These are phyloP conservation scores for Lenwebbia sp. DNA, from an alignment of 345 rosid genomes.

Conservation along the genomic window DNA sequence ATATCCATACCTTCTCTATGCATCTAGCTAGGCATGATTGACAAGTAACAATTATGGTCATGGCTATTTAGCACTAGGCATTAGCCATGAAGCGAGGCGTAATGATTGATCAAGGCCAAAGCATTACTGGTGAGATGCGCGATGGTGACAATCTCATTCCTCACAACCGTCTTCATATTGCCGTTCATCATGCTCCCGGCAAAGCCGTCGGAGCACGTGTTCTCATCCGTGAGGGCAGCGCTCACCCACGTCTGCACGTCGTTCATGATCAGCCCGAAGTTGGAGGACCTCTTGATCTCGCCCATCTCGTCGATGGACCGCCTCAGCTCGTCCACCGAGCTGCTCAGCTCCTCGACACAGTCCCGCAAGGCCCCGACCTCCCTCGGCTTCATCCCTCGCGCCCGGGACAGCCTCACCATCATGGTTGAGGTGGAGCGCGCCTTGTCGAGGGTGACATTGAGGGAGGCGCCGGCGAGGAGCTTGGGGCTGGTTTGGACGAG, in stretches of 20 bases:
- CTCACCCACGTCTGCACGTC: constrained; percentile 28
- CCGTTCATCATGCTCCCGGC: constrained; percentile 12
- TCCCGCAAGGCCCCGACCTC: constrained; percentile 22
- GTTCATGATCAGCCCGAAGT: constrained; percentile 11
- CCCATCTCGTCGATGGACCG: constrained; percentile 13
- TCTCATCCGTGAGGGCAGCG: constrained; percentile 34
- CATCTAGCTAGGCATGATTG: not conserved
- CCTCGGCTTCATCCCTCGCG: constrained; percentile 3
- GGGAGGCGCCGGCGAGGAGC: constrained; percentile 19
- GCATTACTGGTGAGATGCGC: constrained; percentile 26
- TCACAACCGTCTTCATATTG: not conserved
- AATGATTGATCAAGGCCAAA: constrained; percentile 14
- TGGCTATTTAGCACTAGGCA: not conserved
- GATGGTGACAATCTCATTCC: constrained; percentile 2
- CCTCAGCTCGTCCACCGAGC: constrained; percentile 8
- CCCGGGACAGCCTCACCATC: constrained; percentile 7
- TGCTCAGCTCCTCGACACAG: constrained; percentile 19
- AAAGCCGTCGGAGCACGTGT: constrained; percentile 29
- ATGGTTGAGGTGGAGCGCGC: constrained; percentile 4
- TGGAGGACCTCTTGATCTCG: not conserved
- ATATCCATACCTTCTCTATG: not conserved
- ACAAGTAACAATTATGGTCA: not conserved
- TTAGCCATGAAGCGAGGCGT: constrained; percentile 5
- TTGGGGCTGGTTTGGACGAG: constrained; percentile 20
- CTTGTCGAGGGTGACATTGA: constrained; percentile 8